phyloP scores from a whole-genome alignment of 805 yeast genomes.

The Saccharomyces kudriavzevii region DNA sequence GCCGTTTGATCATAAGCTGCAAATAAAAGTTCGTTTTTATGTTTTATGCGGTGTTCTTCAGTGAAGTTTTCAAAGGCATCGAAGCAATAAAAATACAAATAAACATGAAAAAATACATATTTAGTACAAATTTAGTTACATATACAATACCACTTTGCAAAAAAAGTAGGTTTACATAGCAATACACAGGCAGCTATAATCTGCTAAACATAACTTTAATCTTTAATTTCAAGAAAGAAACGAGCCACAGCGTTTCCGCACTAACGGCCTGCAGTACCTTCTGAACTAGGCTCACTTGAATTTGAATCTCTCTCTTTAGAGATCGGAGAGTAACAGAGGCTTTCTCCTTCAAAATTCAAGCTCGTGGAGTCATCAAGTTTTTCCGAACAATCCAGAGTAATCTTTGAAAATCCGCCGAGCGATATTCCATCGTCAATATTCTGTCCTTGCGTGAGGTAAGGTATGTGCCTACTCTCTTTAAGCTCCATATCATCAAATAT shows the following conservation, averaged over 20 bases:
- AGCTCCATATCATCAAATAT: slow-evolving; percentile 1
- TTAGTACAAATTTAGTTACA: no score
- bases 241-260: neutral
- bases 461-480: slow-evolving; percentile 5
- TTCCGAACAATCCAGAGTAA: neutral
- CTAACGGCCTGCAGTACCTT: neutral
- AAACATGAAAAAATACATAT: no score
- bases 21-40: neutral
- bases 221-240: no score
- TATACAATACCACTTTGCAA: no score
- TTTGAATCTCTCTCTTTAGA: neutral
- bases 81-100: no score
- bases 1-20: neutral
- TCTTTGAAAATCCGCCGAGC: slow-evolving; percentile 10
- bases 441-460: slow-evolving; percentile 7
- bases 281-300: neutral
- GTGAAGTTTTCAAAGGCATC: neutral
- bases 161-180: no score
- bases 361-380: neutral
- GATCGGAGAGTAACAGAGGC: neutral
- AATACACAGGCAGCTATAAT: no score
- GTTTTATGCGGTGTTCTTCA: neutral
- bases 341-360: neutral
- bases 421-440: slow-evolving; percentile 9
- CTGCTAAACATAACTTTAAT: no score